Conservation (phyloP, 306 rosid genomes). For the Sicyos edulis region DNA sequence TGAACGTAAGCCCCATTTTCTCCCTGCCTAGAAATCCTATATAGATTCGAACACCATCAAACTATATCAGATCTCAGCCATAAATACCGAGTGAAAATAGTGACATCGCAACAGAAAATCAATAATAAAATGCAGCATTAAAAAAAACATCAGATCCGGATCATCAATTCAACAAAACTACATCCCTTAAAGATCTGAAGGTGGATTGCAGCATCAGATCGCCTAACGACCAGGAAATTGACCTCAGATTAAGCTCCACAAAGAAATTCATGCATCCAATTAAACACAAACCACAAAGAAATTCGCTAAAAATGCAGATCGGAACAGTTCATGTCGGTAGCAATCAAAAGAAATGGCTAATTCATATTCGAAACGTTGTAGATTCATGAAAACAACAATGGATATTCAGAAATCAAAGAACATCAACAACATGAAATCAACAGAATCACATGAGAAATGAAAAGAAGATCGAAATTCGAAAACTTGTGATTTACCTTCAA, state of each 20-base stretch:
- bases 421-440: not conserved
- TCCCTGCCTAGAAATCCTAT: constrained; percentile 9
- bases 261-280: not conserved
- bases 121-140: not conserved
- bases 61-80: not conserved
- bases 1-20: constrained; percentile 97
- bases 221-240: not conserved
- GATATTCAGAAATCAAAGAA: not conserved
- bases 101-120: not conserved
- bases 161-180: not conserved
- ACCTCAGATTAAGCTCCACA: constrained; percentile 8
- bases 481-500: not conserved
- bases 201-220: constrained; percentile 14
- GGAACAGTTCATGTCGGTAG: not conserved
- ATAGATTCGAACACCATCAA: not conserved
- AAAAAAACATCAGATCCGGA: not conserved
- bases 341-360: not conserved
- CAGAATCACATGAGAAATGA: not conserved
- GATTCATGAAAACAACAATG: constrained; percentile 3
- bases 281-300: not conserved
- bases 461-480: not conserved
- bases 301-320: not conserved
- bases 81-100: not conserved
- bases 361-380: not conserved
- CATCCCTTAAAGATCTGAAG: not conserved